Evolutionary conservation across 441 rosid species (phyloP).

Genomic region (California macrophylla): DNA sequence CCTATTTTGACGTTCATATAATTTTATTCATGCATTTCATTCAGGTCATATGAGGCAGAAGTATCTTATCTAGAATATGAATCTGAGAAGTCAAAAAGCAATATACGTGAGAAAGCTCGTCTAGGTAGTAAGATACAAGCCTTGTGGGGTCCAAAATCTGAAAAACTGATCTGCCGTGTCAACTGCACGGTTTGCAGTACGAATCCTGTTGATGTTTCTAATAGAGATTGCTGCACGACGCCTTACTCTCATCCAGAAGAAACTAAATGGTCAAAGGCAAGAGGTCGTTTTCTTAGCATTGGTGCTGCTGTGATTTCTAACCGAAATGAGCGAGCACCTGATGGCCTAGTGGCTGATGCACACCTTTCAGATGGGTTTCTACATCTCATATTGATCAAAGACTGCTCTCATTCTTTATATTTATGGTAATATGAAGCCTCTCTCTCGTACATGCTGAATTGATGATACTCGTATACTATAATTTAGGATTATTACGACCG

Average conservation of each 20-base stretch:
- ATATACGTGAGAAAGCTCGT: constrained; percentile 26
- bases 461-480: background rate
- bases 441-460: background rate
- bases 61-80: constrained; percentile 52
- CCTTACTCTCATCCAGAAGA: constrained; percentile 32
- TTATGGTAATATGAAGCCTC: constrained; percentile 43
- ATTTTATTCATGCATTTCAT: too few relatives aligned
- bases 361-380: constrained; percentile 88
- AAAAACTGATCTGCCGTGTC: constrained; percentile 50
- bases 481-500: too few relatives aligned
- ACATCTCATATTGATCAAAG: constrained; percentile 74
- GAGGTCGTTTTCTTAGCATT: constrained; percentile 65
- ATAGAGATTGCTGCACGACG: constrained; percentile 18
- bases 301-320: constrained; percentile 86
- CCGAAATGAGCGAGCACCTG: constrained; percentile 86
- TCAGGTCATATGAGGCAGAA: constrained; percentile 78
- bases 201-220: constrained; percentile 24
- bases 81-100: constrained; percentile 35
- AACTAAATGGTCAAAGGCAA: constrained; percentile 49
- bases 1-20: too few relatives aligned
- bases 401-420: constrained; percentile 71
- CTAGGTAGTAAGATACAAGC: constrained; percentile 26
- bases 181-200: constrained; percentile 53
- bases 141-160: constrained; percentile 29
- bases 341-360: constrained; percentile 92